Conservation (phyloP, 2,329 filamentous ascomycete genomes). For the Chrysosporium queenslandicum region DNA sequence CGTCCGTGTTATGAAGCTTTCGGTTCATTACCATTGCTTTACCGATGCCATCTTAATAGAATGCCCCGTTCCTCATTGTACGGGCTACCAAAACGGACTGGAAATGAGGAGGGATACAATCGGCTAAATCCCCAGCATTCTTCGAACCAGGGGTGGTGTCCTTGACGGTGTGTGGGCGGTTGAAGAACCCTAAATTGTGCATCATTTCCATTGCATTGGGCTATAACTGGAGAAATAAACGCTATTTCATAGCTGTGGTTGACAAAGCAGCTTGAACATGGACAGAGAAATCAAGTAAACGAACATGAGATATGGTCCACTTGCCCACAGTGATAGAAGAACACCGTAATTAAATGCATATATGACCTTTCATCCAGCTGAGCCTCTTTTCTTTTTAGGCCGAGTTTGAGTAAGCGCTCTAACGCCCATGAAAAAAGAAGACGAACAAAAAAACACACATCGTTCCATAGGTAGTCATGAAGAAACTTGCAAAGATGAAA, state of each 20-base stretch:
- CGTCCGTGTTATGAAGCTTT: background rate
- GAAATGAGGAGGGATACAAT: too few species aligned
- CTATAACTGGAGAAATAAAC: conserved; percentile 2
- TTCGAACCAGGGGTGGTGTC: too few species aligned
- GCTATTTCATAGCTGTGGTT: conserved; percentile 1
- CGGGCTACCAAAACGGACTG: too few species aligned
- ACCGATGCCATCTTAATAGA: background rate
- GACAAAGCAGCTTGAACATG: conserved; percentile 3
- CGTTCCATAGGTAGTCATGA: conserved; percentile 8
- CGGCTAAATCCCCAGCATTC: too few species aligned
- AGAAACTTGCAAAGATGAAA: conserved; percentile 10
- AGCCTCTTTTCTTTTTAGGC: conserved; percentile 5
- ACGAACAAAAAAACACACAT: conserved; percentile 2
- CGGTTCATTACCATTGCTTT: background rate
- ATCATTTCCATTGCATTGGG: conserved; percentile 3
- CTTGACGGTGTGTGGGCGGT: too few species aligned
- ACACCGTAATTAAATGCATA: conserved; percentile 13
- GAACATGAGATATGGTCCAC: conserved; percentile 4
- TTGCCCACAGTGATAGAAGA: conserved; percentile 10
- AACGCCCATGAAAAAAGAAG: conserved; percentile 9
- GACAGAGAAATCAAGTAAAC: conserved; percentile 9
- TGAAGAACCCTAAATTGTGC: too few species aligned
- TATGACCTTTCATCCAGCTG: conserved; percentile 1
- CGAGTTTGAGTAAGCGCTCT: conserved; percentile 3
- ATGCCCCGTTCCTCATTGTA: background rate